Conservation (phyloP, 2,329 filamentous ascomycete species). For the Hymenoscyphus albidus region DNA sequence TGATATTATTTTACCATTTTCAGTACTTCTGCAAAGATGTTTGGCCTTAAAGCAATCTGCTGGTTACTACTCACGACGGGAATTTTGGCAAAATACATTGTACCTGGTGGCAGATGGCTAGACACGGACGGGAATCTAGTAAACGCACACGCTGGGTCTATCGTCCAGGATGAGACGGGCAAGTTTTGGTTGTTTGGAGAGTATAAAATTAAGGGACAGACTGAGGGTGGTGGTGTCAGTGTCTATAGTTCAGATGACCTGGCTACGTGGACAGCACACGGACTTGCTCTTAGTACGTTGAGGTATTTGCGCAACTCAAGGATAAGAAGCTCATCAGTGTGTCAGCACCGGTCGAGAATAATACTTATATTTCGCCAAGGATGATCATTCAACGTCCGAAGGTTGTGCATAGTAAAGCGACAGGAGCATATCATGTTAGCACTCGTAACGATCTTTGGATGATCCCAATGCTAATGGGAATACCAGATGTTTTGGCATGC, state of each 20-base stretch:
- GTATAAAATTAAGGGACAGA: slow-evolving; percentile 54
- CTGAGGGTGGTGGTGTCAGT: slow-evolving; percentile 56
- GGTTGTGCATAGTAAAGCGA: slow-evolving; percentile 53
- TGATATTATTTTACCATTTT: neutral
- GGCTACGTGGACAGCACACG: slow-evolving; percentile 55
- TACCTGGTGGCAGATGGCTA: slow-evolving; percentile 57
- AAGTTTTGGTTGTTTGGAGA: slow-evolving; percentile 61
- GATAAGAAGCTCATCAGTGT: slow-evolving; percentile 30
- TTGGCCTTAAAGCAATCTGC: neutral
- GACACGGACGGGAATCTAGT: slow-evolving; percentile 58
- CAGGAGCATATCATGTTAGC: slow-evolving; percentile 53
- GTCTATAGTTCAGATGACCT: slow-evolving; percentile 60
- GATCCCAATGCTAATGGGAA: neutral
- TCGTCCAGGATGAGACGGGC: slow-evolving; percentile 49
- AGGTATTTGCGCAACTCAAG: neutral
- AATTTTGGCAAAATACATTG: slow-evolving; percentile 50
- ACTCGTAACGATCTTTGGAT: slow-evolving; percentile 27
- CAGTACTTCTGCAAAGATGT: neutral
- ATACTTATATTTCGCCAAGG: slow-evolving; percentile 51
- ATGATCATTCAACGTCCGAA: slow-evolving; percentile 61
- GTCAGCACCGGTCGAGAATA: slow-evolving; percentile 44
- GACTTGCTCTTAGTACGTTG: slow-evolving; percentile 49
- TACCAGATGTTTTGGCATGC: neutral
- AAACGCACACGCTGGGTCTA: slow-evolving; percentile 58
- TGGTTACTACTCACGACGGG: slow-evolving; percentile 6